Conservation (phyloP, 1,284 basidiomycete genomes). For the Porodaedalea pini region DNA sequence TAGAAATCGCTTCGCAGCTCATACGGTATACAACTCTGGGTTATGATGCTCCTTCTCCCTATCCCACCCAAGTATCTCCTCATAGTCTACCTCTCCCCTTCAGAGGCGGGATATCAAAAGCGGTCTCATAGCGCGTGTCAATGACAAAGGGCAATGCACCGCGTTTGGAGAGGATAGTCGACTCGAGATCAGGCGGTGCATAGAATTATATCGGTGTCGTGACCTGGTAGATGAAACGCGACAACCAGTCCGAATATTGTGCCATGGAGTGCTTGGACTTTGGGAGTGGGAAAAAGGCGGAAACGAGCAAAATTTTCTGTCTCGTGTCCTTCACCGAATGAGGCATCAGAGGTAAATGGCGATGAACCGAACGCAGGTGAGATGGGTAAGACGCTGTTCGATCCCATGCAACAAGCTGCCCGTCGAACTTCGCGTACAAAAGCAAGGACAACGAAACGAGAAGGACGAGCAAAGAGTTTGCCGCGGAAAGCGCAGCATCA, state of each 20-base stretch:
- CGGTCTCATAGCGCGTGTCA: constrained; percentile 42
- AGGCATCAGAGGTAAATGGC: neutral
- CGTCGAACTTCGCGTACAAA: constrained; percentile 8
- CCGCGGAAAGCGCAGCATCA: constrained; percentile 11
- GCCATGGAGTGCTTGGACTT: no score
- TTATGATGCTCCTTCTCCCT: constrained; percentile 40
- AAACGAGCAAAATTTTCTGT: constrained; percentile 36
- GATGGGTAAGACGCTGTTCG: neutral
- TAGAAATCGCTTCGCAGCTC: constrained; percentile 51
- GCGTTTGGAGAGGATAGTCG: constrained; percentile 31
- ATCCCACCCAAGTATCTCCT: constrained; percentile 40
- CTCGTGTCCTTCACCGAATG: neutral
- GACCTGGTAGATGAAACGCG: constrained; percentile 38
- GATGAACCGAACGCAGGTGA: neutral
- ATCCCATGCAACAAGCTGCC: neutral
- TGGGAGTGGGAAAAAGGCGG: no score
- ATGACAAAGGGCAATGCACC: constrained; percentile 37
- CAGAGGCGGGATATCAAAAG: constrained; percentile 47
- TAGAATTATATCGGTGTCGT: constrained; percentile 51
- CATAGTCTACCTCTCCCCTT: constrained; percentile 34
- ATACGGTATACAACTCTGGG: constrained; percentile 48
- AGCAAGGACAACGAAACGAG: constrained; percentile 8
- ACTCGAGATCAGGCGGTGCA: constrained; percentile 39
- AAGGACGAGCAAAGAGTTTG: constrained; percentile 6
- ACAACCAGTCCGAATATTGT: no score